A percentile compares a stretch with the other conserved stretches of the same genome.
These are phyloP conservation scores for Phytophthora litchii DNA, from an alignment of 352 stramenopile species.

Conservation along the genomic window DNA sequence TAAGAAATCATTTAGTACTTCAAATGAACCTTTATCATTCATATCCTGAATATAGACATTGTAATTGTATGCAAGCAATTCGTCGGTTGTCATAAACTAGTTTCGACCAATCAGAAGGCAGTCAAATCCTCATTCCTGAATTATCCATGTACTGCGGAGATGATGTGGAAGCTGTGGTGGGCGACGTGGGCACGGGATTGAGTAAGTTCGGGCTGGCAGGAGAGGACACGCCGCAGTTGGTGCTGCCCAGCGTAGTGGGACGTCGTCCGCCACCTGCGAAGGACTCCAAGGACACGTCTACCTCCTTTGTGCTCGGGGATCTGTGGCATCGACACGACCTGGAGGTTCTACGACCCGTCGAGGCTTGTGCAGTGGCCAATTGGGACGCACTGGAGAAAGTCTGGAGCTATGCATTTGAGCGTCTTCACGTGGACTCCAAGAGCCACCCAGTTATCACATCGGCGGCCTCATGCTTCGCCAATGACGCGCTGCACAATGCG, in stretches of 20 bases:
- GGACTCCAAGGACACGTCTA: slow-evolving; percentile 13
- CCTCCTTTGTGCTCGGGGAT: slow-evolving; percentile 50
- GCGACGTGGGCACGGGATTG: slow-evolving; percentile 90
- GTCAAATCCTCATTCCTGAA: not conserved
- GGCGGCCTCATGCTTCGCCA: slow-evolving; percentile 74
- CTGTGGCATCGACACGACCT: slow-evolving; percentile 60
- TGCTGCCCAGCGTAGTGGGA: slow-evolving; percentile 80
- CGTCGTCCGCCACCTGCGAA: slow-evolving; percentile 27
- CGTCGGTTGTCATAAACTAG: slow-evolving; percentile 3
- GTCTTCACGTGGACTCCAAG: slow-evolving; percentile 66
- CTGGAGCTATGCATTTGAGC: slow-evolving; percentile 79
- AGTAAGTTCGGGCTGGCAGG: slow-evolving; percentile 96
- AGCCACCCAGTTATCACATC: slow-evolving; percentile 84
- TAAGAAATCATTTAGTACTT: too few species aligned
- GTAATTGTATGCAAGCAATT: too few species aligned
- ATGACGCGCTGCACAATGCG: slow-evolving; percentile 63
- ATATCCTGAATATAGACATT: too few species aligned
- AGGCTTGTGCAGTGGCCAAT: slow-evolving; percentile 65
- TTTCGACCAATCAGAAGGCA: slow-evolving; percentile 14
- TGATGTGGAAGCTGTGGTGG: slow-evolving; percentile 96
- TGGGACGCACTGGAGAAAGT: slow-evolving; percentile 90
- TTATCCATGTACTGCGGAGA: slow-evolving; percentile 95
- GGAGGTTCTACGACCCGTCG: slow-evolving; percentile 62
- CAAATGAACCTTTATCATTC: too few species aligned
- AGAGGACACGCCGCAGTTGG: slow-evolving; percentile 93